Percentiles rank a stretch among this genome's conserved stretches.
These are phyloP conservation scores for Cornus suecica DNA, from an alignment of 148 eudicot species.

Conservation along the genomic window DNA sequence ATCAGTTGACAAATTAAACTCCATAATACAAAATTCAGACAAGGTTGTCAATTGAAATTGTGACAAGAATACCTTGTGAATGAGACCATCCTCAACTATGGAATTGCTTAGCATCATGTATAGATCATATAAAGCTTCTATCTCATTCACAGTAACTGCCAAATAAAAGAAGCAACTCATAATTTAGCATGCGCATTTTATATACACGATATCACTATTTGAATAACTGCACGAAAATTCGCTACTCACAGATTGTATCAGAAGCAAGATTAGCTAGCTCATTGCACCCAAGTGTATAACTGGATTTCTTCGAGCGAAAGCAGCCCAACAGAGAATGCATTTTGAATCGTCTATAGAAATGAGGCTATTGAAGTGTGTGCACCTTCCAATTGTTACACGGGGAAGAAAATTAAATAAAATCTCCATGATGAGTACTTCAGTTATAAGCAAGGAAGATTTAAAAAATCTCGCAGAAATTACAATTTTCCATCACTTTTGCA, in stretches of 20 bases:
- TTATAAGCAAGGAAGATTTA: too few species aligned
- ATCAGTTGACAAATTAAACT: background rate
- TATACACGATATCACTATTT: background rate
- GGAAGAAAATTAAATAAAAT: background rate
- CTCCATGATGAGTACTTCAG: too few species aligned
- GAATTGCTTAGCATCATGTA: constrained; percentile 41
- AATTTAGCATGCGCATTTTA: background rate
- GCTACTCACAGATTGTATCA: constrained; percentile 26
- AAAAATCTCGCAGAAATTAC: background rate
- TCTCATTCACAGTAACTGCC: constrained; percentile 46
- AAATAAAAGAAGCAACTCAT: background rate
- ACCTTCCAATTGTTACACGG: background rate
- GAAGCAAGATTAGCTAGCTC: constrained; percentile 14
- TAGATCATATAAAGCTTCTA: constrained; percentile 41
- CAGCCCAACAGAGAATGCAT: constrained; percentile 33
- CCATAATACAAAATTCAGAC: background rate
- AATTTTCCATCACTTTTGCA: background rate
- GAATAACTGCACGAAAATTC: too few species aligned
- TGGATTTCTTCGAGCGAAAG: constrained; percentile 26
- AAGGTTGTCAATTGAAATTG: background rate
- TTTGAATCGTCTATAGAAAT: background rate
- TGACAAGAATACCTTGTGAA: constrained; percentile 40
- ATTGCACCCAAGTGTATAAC: constrained; percentile 6
- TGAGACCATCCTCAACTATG: constrained; percentile 38
- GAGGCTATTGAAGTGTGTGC: background rate